A percentile compares a stretch with the other conserved stretches of the same genome.
These are phyloP conservation scores for Linnemannia hyalina DNA, from an alignment of 192 early-diverging fungal species.

Conservation along the genomic window DNA sequence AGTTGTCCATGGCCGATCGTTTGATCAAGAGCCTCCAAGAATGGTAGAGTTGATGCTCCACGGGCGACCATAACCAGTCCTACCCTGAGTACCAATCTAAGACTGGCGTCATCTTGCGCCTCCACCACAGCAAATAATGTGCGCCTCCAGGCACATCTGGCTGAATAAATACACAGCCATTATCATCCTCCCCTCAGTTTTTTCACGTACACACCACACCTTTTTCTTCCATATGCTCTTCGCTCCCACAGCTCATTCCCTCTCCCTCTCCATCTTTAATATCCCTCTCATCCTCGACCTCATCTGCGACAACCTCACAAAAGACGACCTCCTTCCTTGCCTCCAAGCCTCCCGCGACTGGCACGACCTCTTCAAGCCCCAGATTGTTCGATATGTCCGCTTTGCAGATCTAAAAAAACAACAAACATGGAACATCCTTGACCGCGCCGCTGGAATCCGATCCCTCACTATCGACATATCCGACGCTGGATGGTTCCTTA, in stretches of 20 bases:
- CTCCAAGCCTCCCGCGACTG: not conserved
- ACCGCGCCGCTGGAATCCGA: not conserved
- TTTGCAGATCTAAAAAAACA: not conserved
- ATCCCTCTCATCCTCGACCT: not conserved
- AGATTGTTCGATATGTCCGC: not conserved
- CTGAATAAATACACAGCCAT: no score
- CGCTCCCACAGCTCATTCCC: not conserved
- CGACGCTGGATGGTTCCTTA: not conserved
- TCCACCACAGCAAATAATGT: no score
- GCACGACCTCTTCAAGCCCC: not conserved
- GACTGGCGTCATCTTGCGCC: no score
- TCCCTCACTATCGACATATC: not conserved
- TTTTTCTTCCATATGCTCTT: not conserved
- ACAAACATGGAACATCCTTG: not conserved
- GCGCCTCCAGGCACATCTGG: no score
- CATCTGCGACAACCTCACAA: not conserved
- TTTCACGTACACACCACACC: no score
- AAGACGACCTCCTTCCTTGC: not conserved
- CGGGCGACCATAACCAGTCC: no score
- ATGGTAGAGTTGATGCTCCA: no score
- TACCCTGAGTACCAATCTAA: no score
- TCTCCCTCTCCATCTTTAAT: not conserved
- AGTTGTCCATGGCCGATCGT: no score
- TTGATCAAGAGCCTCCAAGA: no score
- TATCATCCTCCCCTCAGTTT: no score